phyloP scores from a whole-genome alignment of 2,329 filamentous ascomycete species.

The Cladophialophora psammophila region DNA sequence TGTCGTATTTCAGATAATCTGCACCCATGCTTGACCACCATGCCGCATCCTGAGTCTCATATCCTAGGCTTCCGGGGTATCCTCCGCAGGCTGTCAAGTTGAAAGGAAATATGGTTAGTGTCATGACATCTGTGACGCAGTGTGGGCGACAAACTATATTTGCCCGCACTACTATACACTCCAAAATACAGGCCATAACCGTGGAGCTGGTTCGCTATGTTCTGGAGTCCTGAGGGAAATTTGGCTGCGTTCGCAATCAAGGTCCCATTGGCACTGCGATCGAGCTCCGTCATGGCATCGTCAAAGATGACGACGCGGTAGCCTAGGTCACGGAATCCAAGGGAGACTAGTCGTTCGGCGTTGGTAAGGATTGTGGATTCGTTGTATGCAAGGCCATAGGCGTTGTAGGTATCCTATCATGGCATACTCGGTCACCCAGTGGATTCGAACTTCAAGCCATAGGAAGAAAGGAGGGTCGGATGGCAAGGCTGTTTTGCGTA shows the following conservation, averaged over 20 bases:
- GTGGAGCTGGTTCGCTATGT: conserved; percentile 58
- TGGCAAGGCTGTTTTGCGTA: neutral
- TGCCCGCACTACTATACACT: conserved; percentile 57
- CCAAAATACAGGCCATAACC: conserved; percentile 59
- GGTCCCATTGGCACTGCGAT: conserved; percentile 54
- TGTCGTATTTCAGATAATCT: conserved; percentile 58
- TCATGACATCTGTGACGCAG: neutral
- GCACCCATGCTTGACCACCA: conserved; percentile 62
- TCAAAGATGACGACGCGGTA: conserved; percentile 62
- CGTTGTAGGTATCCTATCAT: conserved; percentile 36
- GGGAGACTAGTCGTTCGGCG: conserved; percentile 26
- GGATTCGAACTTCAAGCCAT: neutral
- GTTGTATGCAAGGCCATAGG: conserved; percentile 35
- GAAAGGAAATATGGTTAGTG: neutral
- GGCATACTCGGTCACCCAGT: neutral
- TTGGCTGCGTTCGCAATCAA: conserved; percentile 52
- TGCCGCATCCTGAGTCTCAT: conserved; percentile 61
- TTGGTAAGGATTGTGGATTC: conserved; percentile 36
- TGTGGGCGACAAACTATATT: conserved; percentile 28
- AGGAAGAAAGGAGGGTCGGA: neutral
- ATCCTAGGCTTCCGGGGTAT: conserved; percentile 56
- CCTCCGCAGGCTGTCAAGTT: conserved; percentile 37
- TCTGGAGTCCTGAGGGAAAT: conserved; percentile 58
- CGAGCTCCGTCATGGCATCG: conserved; percentile 59
- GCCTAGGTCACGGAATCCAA: conserved; percentile 50